Percentiles rank a stretch among this genome's conserved stretches.
phyloP scores from a whole-genome alignment of 2,329 filamentous ascomycete species.

The Leptodontidium sp. region DNA sequence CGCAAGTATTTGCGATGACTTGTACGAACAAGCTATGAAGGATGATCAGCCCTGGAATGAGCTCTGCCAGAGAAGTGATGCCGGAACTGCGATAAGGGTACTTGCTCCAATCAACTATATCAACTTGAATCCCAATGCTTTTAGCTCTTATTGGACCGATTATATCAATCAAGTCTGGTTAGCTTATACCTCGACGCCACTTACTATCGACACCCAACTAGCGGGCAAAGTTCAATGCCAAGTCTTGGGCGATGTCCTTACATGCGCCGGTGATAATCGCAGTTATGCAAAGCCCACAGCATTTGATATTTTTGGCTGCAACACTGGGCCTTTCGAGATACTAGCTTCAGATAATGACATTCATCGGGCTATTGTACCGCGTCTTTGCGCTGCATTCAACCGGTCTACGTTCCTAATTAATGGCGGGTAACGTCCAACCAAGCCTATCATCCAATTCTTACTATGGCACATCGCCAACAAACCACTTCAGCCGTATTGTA shows the following conservation, averaged over 20 bases:
- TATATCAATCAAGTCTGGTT: slow-evolving; percentile 2
- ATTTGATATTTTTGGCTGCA: slow-evolving; percentile 14
- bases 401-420: slow-evolving; percentile 4
- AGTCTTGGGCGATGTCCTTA: neutral
- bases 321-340: slow-evolving; percentile 5
- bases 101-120: slow-evolving; percentile 4
- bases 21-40: neutral
- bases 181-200: neutral
- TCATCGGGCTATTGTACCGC: slow-evolving; percentile 9
- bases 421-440: slow-evolving; percentile 10
- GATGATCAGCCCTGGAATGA: slow-evolving; percentile 3
- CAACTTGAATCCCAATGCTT: neutral
- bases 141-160: neutral
- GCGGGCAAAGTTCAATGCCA: slow-evolving; percentile 5
- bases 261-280: slow-evolving; percentile 7
- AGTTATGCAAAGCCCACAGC: slow-evolving; percentile 7
- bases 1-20: slow-evolving; percentile 3
- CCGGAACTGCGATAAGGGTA: neutral
- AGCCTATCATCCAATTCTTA: slow-evolving; percentile 3
- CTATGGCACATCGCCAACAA: slow-evolving; percentile 7
- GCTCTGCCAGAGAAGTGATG: neutral
- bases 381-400: slow-evolving; percentile 18
- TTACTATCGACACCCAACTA: neutral
- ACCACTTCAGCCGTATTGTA: slow-evolving; percentile 13
- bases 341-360: slow-evolving; percentile 1